Evolutionary conservation across 169 alveolate genomes (phyloP).

Genomic region (Cryptosporidium felis): DNA sequence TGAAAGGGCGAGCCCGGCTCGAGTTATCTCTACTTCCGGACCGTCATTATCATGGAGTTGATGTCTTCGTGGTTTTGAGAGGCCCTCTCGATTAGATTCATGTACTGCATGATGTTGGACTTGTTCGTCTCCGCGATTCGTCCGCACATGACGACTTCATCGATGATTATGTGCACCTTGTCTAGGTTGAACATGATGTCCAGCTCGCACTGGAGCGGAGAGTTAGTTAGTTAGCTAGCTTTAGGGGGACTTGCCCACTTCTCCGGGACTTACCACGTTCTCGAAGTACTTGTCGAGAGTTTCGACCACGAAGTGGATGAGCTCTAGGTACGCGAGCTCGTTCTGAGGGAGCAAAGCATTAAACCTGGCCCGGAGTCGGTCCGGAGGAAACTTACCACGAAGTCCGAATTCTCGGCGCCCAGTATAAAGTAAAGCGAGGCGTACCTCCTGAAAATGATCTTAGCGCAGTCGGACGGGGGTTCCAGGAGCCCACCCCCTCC

Average conservation of each 20-base stretch:
- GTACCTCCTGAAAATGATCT: conserved; percentile 88
- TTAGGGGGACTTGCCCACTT: background rate
- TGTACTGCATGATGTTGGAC: conserved; percentile 81
- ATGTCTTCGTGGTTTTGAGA: conserved; percentile 35
- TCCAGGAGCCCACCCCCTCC: too few species aligned
- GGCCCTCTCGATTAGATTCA: conserved; percentile 73
- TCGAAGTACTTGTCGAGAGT: conserved; percentile 97
- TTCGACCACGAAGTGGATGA: conserved; percentile 97
- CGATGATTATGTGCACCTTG: conserved; percentile 97
- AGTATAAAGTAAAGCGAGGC: conserved; percentile 96
- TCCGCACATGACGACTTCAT: conserved; percentile 96
- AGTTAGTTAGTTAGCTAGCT: background rate
- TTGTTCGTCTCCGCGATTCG: conserved; percentile 92
- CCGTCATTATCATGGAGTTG: conserved; percentile 47
- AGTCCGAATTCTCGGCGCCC: conserved; percentile 88
- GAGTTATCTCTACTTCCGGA: background rate
- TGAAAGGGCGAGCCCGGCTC: background rate
- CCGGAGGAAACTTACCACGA: conserved; percentile 68
- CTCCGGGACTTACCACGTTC: conserved; percentile 82
- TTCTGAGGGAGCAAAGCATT: conserved; percentile 81
- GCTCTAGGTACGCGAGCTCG: conserved; percentile 95
- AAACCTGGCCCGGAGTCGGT: background rate
- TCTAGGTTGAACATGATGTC: conserved; percentile 97
- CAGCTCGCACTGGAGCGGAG: conserved; percentile 81
- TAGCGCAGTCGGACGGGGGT: too few species aligned